Percentiles rank a stretch among this genome's conserved stretches.
Evolutionary conservation across 2,329 filamentous ascomycete species (phyloP).

Genomic region (Diaporthe vexans): DNA sequence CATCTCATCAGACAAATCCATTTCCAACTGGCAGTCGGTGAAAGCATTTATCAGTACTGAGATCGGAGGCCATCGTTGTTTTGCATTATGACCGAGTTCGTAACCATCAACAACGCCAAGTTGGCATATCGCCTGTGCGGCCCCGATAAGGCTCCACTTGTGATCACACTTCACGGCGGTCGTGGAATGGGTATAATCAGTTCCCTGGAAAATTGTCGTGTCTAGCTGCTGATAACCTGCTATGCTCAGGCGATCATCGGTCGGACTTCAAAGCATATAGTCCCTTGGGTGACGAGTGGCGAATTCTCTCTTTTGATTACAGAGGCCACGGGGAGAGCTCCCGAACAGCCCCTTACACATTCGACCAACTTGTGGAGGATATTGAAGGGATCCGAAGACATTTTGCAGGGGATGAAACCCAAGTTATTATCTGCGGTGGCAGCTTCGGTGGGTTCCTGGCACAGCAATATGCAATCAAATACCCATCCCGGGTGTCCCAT

Average conservation of each 20-base stretch:
- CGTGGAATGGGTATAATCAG: conserved; percentile 50
- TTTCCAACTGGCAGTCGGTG: no score
- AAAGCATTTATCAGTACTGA: no score
- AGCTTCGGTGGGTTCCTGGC: conserved; percentile 58
- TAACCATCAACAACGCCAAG: conserved; percentile 52
- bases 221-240: not conserved
- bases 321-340: conserved; percentile 54
- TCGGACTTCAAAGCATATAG: conserved; percentile 53
- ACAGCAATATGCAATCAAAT: conserved; percentile 56
- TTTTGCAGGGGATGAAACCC: conserved; percentile 46
- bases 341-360: conserved; percentile 52
- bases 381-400: conserved; percentile 51
- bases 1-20: not conserved
- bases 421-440: conserved; percentile 54
- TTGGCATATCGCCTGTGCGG: conserved; percentile 52
- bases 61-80: not conserved
- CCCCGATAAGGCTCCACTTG: conserved; percentile 48
- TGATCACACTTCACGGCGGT: conserved; percentile 56
- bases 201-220: not conserved
- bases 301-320: conserved; percentile 54
- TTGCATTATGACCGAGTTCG: conserved; percentile 43
- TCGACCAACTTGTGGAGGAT: conserved; percentile 55
- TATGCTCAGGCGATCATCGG: conserved; percentile 49
- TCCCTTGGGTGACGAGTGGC: conserved; percentile 47
- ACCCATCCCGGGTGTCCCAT: conserved; percentile 49